Conservation (phyloP, 1,284 basidiomycete species). For the Xanthoconium separans region DNA sequence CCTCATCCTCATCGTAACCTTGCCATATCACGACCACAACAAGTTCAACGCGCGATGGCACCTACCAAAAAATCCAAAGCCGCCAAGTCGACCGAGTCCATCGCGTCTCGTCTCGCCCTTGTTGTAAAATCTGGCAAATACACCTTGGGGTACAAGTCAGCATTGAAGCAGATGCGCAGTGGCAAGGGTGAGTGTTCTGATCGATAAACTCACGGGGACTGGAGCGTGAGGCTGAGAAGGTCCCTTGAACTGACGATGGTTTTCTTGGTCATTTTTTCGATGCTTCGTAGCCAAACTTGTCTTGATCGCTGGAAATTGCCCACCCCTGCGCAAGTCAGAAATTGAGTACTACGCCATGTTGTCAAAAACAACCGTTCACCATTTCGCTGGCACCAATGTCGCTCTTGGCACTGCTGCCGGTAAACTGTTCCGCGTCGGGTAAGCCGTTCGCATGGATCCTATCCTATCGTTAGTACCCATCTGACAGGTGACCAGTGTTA, state of each 20-base stretch:
- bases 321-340: slow-evolving; percentile 98
- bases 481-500: slow-evolving; percentile 61
- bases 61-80: slow-evolving; percentile 94
- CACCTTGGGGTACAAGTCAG: slow-evolving; percentile 93
- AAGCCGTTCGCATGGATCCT: slow-evolving; percentile 36
- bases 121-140: slow-evolving; percentile 98
- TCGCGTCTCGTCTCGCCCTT: slow-evolving; percentile 93
- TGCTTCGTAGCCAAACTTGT: slow-evolving; percentile 87
- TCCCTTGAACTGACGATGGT: slow-evolving; percentile 70
- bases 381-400: slow-evolving; percentile 96
- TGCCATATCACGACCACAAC: slow-evolving; percentile 25
- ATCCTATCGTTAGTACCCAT: background rate
- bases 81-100: slow-evolving; percentile 89
- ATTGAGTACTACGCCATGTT: slow-evolving; percentile 99
- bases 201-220: slow-evolving; percentile 69
- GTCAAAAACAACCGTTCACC: slow-evolving; percentile 96
- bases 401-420: slow-evolving; percentile 98
- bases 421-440: slow-evolving; percentile 99
- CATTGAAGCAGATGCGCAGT: slow-evolving; percentile 96
- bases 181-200: slow-evolving; percentile 84
- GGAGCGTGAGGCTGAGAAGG: slow-evolving; percentile 97
- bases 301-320: slow-evolving; percentile 98
- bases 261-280: slow-evolving; percentile 14
- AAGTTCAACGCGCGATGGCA: slow-evolving; percentile 70
- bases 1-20: slow-evolving; percentile 17